These are phyloP conservation scores for Cercospora sp. DNA, from an alignment of 2,329 filamentous ascomycete species.

Conservation along the genomic window DNA sequence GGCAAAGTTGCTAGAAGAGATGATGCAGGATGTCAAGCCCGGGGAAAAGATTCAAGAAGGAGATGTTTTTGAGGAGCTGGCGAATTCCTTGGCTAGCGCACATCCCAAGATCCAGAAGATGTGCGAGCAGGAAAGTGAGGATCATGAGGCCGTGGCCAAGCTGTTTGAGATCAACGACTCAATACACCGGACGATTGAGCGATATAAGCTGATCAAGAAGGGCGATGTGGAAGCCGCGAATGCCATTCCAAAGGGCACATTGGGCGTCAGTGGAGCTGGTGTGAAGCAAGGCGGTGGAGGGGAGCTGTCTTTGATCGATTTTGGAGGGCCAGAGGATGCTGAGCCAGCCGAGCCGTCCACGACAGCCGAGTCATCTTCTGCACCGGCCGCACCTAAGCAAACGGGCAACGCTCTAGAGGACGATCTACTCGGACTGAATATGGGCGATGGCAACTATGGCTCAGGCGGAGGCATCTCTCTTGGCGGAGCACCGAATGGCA, in stretches of 20 bases:
- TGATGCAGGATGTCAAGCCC: slow-evolving; percentile 77
- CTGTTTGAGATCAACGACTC: slow-evolving; percentile 97
- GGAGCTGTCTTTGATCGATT: slow-evolving; percentile 91
- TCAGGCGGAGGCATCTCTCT: slow-evolving; percentile 81
- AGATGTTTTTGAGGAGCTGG: slow-evolving; percentile 78
- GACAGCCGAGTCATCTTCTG: slow-evolving; percentile 42
- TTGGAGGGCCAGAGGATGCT: slow-evolving; percentile 65
- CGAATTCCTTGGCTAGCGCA: slow-evolving; percentile 82
- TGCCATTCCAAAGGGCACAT: slow-evolving; percentile 78
- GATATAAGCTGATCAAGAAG: slow-evolving; percentile 95
- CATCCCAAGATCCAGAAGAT: slow-evolving; percentile 99
- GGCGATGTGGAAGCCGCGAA: slow-evolving; percentile 83
- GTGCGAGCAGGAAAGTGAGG: slow-evolving; percentile 98
- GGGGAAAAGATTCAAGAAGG: slow-evolving; percentile 76
- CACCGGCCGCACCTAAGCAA: slow-evolving; percentile 45
- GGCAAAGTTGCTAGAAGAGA: slow-evolving; percentile 86
- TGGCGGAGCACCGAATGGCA: slow-evolving; percentile 48
- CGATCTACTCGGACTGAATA: slow-evolving; percentile 84
- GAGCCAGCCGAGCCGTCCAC: slow-evolving; percentile 19
- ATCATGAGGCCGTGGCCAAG: slow-evolving; percentile 92
- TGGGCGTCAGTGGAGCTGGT: slow-evolving; percentile 64
- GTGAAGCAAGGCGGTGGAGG: slow-evolving; percentile 67
- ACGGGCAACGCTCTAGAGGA: slow-evolving; percentile 75
- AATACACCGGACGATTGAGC: slow-evolving; percentile 93
- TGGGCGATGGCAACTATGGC: slow-evolving; percentile 70